These are phyloP conservation scores for Clarkia xantiana DNA, from an alignment of 345 rosid species.

Conservation along the genomic window DNA sequence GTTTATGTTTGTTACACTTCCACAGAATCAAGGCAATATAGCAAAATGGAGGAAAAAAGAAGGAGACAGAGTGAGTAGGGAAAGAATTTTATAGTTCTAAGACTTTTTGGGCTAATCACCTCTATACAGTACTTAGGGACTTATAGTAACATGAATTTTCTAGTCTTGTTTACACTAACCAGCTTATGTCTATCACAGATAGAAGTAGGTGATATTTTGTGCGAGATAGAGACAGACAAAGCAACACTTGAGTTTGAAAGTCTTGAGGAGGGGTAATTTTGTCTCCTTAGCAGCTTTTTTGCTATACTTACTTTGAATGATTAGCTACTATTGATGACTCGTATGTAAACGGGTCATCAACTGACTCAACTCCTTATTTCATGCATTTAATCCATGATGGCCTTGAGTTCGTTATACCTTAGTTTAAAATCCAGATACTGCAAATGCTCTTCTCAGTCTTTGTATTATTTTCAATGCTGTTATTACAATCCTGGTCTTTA, in stretches of 20 bases:
- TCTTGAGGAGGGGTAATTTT: conserved; percentile 86
- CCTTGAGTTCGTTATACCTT: too few relatives aligned
- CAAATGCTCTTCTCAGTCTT: neutral
- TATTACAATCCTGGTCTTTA: too few relatives aligned
- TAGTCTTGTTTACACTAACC: too few relatives aligned
- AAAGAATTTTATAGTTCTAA: neutral
- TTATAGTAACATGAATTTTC: neutral
- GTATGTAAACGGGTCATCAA: too few relatives aligned
- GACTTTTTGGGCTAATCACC: neutral
- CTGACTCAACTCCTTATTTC: too few relatives aligned
- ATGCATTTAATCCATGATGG: too few relatives aligned
- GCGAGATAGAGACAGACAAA: conserved; percentile 97
- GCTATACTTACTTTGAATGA: neutral
- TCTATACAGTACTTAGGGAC: too few relatives aligned
- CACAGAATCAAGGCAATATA: conserved; percentile 90
- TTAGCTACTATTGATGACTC: too few relatives aligned
- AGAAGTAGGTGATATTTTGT: conserved; percentile 81
- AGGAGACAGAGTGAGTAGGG: conserved; percentile 75
- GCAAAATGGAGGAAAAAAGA: conserved; percentile 90
- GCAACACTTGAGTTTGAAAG: conserved; percentile 88
- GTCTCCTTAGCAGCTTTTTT: conserved; percentile 9
- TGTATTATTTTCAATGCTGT: too few relatives aligned
- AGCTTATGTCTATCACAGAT: conserved; percentile 36
- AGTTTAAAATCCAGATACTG: too few relatives aligned
- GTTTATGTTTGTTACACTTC: conserved; percentile 16